These are phyloP conservation scores for Vaccinium vitisidaea DNA, from an alignment of 148 eudicot genomes.

Conservation along the genomic window DNA sequence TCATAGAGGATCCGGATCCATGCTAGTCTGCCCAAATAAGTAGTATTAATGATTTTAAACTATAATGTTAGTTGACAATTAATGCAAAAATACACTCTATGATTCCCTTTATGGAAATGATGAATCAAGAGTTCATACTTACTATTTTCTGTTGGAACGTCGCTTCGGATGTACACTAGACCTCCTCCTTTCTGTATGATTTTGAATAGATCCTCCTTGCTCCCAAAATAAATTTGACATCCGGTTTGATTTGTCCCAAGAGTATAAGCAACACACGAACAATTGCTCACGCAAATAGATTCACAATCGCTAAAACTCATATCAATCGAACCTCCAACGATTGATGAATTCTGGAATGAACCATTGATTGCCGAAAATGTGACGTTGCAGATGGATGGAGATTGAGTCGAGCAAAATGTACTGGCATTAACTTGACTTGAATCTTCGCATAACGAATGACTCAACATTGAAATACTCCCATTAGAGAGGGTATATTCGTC, in stretches of 20 bases:
- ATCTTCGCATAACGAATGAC: not conserved
- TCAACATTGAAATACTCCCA: not conserved
- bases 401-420: not conserved
- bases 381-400: not conserved
- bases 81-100: too few relatives aligned
- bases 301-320: not conserved
- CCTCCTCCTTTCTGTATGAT: not conserved
- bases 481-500: not conserved
- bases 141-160: not conserved
- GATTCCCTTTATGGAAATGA: too few relatives aligned
- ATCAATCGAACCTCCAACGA: not conserved
- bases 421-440: not conserved
- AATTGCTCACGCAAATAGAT: not conserved
- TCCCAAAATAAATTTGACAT: slow-evolving; percentile 4
- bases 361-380: not conserved
- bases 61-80: too few relatives aligned
- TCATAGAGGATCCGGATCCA: too few relatives aligned
- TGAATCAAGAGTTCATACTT: too few relatives aligned
- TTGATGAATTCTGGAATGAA: not conserved
- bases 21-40: too few relatives aligned
- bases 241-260: too few relatives aligned
- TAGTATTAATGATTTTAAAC: too few relatives aligned
- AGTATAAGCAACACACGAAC: not conserved
- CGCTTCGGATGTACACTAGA: not conserved
- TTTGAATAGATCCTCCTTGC: not conserved